Percentiles rank a stretch among this genome's conserved stretches.
Evolutionary conservation across 306 rosid species (phyloP).

Genomic region (Carpinus fangiana): DNA sequence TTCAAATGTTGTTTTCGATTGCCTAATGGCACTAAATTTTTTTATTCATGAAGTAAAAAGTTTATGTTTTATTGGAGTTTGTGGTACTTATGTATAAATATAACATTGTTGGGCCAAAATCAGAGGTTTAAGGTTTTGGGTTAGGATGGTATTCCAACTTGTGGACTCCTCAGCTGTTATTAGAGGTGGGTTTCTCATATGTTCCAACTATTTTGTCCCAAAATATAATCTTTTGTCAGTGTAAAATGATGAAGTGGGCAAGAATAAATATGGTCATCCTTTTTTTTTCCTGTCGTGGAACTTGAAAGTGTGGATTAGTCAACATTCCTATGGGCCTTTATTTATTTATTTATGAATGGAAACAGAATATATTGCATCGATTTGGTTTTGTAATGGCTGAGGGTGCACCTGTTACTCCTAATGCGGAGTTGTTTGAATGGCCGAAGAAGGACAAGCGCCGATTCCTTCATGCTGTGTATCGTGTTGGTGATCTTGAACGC

Average conservation of each 20-base stretch:
- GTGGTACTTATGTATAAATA: no score
- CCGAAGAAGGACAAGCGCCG: constrained; percentile 87
- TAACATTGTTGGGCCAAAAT: no score
- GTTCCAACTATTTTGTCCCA: background rate
- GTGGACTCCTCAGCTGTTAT: background rate
- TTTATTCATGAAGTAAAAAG: no score
- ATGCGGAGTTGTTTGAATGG: constrained; percentile 77
- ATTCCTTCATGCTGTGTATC: constrained; percentile 85
- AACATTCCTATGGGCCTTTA: background rate
- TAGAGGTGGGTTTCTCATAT: background rate
- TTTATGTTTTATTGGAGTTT: no score
- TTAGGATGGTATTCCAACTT: no score
- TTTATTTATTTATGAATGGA: constrained; percentile 4
- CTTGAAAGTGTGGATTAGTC: background rate
- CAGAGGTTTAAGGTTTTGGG: no score
- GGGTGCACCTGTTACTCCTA: constrained; percentile 50
- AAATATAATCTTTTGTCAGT: background rate
- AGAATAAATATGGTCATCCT: background rate
- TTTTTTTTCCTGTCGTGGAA: background rate
- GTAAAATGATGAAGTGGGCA: background rate
- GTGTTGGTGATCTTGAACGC: constrained; percentile 97
- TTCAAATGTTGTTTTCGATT: background rate
- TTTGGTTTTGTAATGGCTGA: constrained; percentile 63
- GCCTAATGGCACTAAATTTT: background rate
- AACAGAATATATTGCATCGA: constrained; percentile 18